Conservation (phyloP, 257 asterid genomes). For the Solanum sejunctum region DNA sequence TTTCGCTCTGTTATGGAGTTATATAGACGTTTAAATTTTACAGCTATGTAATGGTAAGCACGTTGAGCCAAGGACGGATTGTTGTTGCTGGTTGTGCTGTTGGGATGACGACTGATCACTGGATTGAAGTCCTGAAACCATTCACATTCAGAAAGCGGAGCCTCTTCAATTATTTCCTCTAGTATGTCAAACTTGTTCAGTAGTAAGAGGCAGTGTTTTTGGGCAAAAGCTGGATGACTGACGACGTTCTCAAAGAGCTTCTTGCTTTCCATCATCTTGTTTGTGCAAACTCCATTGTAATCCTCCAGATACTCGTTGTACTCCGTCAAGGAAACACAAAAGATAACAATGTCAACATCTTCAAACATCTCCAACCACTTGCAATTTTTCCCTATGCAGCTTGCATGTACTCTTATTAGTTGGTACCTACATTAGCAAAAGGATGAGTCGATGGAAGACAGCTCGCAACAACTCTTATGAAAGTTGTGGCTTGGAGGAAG, state of each 20-base stretch:
- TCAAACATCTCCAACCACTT: slow-evolving; percentile 90
- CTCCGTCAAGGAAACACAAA: slow-evolving; percentile 62
- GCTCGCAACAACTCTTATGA: not conserved
- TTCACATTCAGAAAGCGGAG: slow-evolving; percentile 58
- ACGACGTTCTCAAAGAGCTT: slow-evolving; percentile 43
- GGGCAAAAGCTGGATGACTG: slow-evolving; percentile 40
- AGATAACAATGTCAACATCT: slow-evolving; percentile 57
- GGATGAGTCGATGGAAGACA: not conserved
- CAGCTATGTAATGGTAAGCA: slow-evolving; percentile 70
- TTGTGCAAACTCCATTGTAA: slow-evolving; percentile 36
- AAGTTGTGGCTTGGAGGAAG: not conserved
- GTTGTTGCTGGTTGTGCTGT: slow-evolving; percentile 21
- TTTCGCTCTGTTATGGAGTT: slow-evolving; percentile 29
- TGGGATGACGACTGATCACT: slow-evolving; percentile 35
- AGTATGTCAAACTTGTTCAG: slow-evolving; percentile 77
- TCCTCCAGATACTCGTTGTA: slow-evolving; percentile 50
- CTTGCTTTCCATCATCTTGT: slow-evolving; percentile 64
- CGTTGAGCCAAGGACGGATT: slow-evolving; percentile 46
- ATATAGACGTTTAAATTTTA: slow-evolving; percentile 58
- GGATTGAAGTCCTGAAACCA: slow-evolving; percentile 80
- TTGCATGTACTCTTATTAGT: slow-evolving; percentile 55
- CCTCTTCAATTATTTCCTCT: slow-evolving; percentile 45
- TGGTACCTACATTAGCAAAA: slow-evolving; percentile 44
- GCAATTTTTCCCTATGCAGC: slow-evolving; percentile 76
- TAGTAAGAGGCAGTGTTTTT: slow-evolving; percentile 52